Base-by-base conservation (phyloP, 768 basidiomycete genomes). In the Leccinum sublutescens region DNA sequence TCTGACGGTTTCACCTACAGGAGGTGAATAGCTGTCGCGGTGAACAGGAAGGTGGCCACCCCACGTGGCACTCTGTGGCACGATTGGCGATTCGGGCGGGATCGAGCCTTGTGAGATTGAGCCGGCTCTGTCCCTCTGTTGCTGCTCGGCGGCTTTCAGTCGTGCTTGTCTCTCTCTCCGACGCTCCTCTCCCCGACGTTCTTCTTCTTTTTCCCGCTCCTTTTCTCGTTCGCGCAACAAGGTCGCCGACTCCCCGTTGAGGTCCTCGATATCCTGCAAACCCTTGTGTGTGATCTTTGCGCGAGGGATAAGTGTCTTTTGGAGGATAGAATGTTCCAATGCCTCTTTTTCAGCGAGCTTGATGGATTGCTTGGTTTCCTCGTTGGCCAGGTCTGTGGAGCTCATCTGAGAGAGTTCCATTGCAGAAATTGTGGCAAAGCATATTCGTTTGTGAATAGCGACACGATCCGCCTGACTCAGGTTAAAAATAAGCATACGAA, bases 211-310 rank as follows among this genome's bases (percentile, higher is more conserved):
- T 66, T 84, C 83, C 53, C 79, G 79, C 64, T 85, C 82, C 50
- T 79, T 78, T 66, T 90, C 89, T 21, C 80, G 75, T 49, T 77
- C 73, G 40, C 71, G 74, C n/a, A 65, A 25, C 65, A 78, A 74
- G 50, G 63, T 58, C 25, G 57, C 55, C 19, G 73, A 73, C 63
- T 85, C 83, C 14, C 85, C 87, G 64, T 84, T 83, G 56, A 87
- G 75, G 71, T 86, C 87, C 72, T 96, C 93, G 67, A 96, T 93
- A 67, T 93, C 88, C 78, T 95, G 88, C 62, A 95, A 75, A 54
- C 93, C 93, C 75, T 96, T 96, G 79, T 95, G 93, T 27, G 93
- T 96, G 61, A 93, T 89, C 74, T 95, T 95, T 55, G 93, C 90
- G 36, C 84, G 80, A 34, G 82, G 78, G 23, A 83, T 80, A 9